Conservation (phyloP, 1,284 basidiomycete genomes). For the Fistulinella staudtii region DNA sequence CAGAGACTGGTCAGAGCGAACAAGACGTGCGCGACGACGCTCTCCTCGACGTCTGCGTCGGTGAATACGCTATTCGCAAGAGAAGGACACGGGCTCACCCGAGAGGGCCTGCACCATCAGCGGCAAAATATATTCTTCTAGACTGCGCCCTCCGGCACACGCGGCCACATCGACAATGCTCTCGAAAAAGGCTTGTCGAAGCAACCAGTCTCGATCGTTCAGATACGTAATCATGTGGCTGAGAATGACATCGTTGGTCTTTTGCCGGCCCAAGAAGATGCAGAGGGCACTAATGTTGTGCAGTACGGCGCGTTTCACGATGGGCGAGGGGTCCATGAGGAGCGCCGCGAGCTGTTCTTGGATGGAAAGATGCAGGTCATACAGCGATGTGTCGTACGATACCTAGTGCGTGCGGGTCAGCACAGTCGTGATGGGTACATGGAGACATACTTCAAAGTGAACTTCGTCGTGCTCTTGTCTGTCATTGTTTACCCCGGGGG, state of each 20-base stretch:
- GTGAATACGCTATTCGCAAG: neutral
- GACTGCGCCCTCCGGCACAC: slow-evolving; percentile 81
- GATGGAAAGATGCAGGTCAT: slow-evolving; percentile 81
- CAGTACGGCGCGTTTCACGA: slow-evolving; percentile 72
- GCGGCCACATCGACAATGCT: slow-evolving; percentile 93
- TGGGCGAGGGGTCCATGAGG: slow-evolving; percentile 70
- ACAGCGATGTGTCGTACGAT: slow-evolving; percentile 83
- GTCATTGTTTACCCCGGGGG: slow-evolving; percentile 42
- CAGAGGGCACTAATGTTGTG: slow-evolving; percentile 86
- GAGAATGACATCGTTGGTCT: slow-evolving; percentile 91
- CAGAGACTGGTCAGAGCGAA: slow-evolving; percentile 81
- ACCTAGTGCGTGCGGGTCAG: slow-evolving; percentile 45
- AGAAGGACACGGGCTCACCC: slow-evolving; percentile 46
- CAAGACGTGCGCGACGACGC: slow-evolving; percentile 86
- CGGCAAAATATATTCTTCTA: slow-evolving; percentile 89
- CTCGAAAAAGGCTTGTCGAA: slow-evolving; percentile 92
- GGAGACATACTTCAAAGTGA: slow-evolving; percentile 60
- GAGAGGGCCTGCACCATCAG: slow-evolving; percentile 91
- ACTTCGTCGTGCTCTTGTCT: slow-evolving; percentile 71
- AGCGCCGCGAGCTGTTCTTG: slow-evolving; percentile 85
- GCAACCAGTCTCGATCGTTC: slow-evolving; percentile 92
- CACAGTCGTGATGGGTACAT: neutral
- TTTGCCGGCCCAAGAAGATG: slow-evolving; percentile 88
- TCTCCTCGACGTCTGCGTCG: slow-evolving; percentile 84
- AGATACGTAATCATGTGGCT: slow-evolving; percentile 99